Base-by-base conservation (phyloP, 2,329 filamentous ascomycete genomes). In the Trichoderma breve region DNA sequence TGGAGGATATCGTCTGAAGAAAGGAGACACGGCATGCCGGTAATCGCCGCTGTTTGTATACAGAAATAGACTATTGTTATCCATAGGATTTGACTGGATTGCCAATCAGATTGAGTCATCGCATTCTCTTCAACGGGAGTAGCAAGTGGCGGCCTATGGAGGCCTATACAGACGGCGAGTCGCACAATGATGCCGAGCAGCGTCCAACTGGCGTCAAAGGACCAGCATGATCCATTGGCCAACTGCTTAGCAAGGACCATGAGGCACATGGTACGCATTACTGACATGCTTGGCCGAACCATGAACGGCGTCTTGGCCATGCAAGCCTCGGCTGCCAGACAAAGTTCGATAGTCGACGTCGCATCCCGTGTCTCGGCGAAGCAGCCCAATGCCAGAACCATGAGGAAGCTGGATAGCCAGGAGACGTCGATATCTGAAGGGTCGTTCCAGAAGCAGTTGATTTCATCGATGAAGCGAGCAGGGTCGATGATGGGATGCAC, bases 241-340 rank as follows among this genome's bases (percentile, higher is more conserved):
- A 71, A 55, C 30, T 73, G 72, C 55, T 74, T 75, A 1, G 70
- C 67, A 24, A 74, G 11, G 14, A 74, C 43, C 34, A 74, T 71
- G 15, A 75, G 58, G 21, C 72, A 75, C n/a, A 75, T 47, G 1
- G 73, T 70, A 8, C 67, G 30, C 66, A 74, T 39, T 8, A 69
- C 74, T 1, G 71, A 73, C 6, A 73, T 64, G 36, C 53, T 73
- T 18, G 74, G 74, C 18, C 72, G 58, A 39, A 73, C 39, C 73
- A 75, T 24, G 53, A 75, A 75, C 5, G 74, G 63, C 14, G 73
- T 75, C 28, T 73, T 71, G 53, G 64, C 53, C 8, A 75, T 53
- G 26, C 73, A 74, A 3, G 74, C 70, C 53, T 75, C 74, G 6
- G 74, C 74, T 7, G 74, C 74, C n/a, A 74, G 58, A 57, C 70